Evolutionary conservation across 768 basidiomycete genomes (phyloP), one percentile per base, ranked within the genome.

Genomic region (Crassisporium funariophilum): DNA sequence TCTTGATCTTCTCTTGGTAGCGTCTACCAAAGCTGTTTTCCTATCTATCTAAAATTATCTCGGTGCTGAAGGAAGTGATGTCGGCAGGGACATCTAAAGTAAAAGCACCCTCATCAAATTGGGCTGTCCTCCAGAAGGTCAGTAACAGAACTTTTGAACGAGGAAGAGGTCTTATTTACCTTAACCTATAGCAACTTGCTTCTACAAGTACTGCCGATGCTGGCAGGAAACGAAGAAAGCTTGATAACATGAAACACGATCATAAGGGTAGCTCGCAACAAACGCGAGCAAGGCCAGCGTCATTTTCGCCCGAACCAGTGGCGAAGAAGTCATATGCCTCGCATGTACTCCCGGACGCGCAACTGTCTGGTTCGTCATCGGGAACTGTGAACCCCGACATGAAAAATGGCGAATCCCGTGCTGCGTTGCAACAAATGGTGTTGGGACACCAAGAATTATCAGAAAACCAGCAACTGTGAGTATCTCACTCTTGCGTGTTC

Each of bases 121-220:
- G 84, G 84, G 56, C 79, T 12, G 71, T 76, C 1, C 58, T 84
- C 35, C 71, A 77, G 53, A 78, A 81, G 64, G 83, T 82, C 41
- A 25, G 65, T 45, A 12, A 27, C 21, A 33, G 7, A 47, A 50
- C 19, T 47, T 17, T 21, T 56, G 21, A 33, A 42, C 2, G 16
- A 29, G 35, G 48, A 56, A 42, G 62, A 60, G 38, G 19, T 34
- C 5, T 24, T 12, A 9, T 16, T 27, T 11, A 16, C 17, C 10
- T 13, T 15, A 9, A 16, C 29, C 21, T 34, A 5, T 15, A 25
- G 13, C 23, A 39, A 35, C 16, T 2, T 3, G 3, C 31, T 12
- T 33, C 31, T 33, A 33, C 31, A 20, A 27, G 8, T 3, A 27
- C 41, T 1, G 39, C n/a, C 12, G 22, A 35, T 6, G 20, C 22